Evolutionary conservation across 345 rosid genomes (phyloP).

Genomic region (Lumnitzera littorea): DNA sequence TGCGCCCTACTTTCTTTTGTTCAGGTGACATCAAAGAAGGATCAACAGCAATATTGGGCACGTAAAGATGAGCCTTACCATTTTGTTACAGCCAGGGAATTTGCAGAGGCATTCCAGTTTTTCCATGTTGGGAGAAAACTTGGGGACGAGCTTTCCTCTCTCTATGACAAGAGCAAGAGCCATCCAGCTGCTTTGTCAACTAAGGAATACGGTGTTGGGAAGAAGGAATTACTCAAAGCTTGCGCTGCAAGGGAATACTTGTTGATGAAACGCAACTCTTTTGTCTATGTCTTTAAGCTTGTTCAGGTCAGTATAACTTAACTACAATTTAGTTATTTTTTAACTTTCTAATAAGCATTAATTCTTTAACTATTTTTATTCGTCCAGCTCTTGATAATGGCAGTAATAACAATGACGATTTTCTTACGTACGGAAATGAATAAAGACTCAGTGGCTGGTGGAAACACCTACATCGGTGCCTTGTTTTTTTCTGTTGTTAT

Average conservation of each 20-base stretch:
- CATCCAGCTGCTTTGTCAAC: slow-evolving; percentile 55
- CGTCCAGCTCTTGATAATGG: slow-evolving; percentile 15
- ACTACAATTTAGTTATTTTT: background rate
- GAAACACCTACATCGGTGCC: slow-evolving; percentile 30
- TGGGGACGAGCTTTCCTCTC: slow-evolving; percentile 32
- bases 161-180: slow-evolving; percentile 38
- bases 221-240: slow-evolving; percentile 45
- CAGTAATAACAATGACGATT: slow-evolving; percentile 25
- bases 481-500: slow-evolving; percentile 15
- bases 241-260: slow-evolving; percentile 42
- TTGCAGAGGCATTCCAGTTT: slow-evolving; percentile 45
- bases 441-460: slow-evolving; percentile 8
- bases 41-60: slow-evolving; percentile 65
- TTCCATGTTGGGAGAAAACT: slow-evolving; percentile 30
- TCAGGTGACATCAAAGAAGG: slow-evolving; percentile 71
- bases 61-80: slow-evolving; percentile 36
- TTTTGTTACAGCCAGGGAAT: slow-evolving; percentile 37
- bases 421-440: slow-evolving; percentile 32
- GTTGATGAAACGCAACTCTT: slow-evolving; percentile 59
- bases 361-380: background rate
- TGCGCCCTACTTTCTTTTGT: background rate
- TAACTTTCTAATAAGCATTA: background rate
- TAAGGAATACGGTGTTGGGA: slow-evolving; percentile 38
- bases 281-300: slow-evolving; percentile 44
- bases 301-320: slow-evolving; percentile 21